Conservation (phyloP, 371 early-diverging fungal species). For the Syncephalastrum monosporum region DNA sequence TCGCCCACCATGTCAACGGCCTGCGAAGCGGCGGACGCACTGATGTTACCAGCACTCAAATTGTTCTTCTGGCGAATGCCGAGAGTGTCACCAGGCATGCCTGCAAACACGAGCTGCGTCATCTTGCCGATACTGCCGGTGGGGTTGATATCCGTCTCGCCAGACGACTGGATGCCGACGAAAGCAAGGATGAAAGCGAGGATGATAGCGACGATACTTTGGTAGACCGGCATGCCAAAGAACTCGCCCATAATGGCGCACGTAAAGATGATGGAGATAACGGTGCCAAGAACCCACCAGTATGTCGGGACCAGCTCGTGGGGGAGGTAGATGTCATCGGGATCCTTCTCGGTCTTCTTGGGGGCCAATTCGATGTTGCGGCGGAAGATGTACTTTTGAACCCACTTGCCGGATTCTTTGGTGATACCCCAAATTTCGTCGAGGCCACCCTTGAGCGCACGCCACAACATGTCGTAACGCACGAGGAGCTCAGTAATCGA, state of each 20-base stretch:
- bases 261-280: constrained; percentile 58
- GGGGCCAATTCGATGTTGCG: neutral
- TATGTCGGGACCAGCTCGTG: constrained; percentile 60
- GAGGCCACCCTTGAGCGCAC: constrained; percentile 49
- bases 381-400: no score
- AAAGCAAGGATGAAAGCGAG: constrained; percentile 70
- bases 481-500: constrained; percentile 64
- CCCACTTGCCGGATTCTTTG: no score
- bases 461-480: constrained; percentile 58
- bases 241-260: constrained; percentile 58
- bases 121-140: constrained; percentile 62
- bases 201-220: constrained; percentile 57
- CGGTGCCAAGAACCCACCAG: constrained; percentile 61
- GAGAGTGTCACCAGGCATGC: constrained; percentile 46
- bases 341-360: constrained; percentile 9
- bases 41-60: constrained; percentile 62
- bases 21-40: constrained; percentile 60
- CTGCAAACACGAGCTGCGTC: constrained; percentile 60
- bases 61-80: constrained; percentile 50
- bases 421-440: neutral
- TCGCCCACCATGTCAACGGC: constrained; percentile 68
- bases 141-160: constrained; percentile 72
- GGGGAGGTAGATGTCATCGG: constrained; percentile 28
- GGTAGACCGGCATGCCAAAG: constrained; percentile 59
- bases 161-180: constrained; percentile 68